Evolutionary conservation across 2,329 filamentous ascomycete genomes (phyloP), one percentile per base, ranked within the genome.

Genomic region (Alternaria arbusti): DNA sequence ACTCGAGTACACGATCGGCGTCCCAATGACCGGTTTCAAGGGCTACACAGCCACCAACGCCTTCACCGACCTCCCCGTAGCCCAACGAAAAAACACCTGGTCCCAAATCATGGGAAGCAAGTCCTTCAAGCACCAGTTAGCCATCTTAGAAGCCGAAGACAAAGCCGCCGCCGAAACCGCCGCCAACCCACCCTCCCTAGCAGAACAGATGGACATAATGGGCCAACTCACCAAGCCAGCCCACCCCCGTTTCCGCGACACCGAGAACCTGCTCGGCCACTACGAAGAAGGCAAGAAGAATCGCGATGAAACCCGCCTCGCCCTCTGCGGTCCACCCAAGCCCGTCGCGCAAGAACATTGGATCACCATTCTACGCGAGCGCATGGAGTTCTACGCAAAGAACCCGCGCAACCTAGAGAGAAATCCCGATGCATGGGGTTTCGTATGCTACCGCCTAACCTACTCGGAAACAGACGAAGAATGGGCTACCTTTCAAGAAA

Each of bases 21-120:
- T 72, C 6, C 68, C 66, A 1, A 72, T 72, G 70, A 58, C 49
- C 8, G 68, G 67, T 4, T 72, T 70, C 61, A 68, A 51, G 17
- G 70, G 70, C 6, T 58, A 64, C 50, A 60, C 4, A 9, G 11
- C 59, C 10, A 59, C 54, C 5, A 47, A 20, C 22, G 47, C 23
- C 8, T 22, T 57, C 12, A 50, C 40, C 10, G 62, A 68, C 26
- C 43, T 68, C 3, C 43, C 66, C 0, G 12, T 66, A 8, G 15
- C 36, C 5, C 44, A 54, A 8, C 43, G 64, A 7, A 13, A 44
- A 17, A 26, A 63, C 17, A 45, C 32, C 5, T 68, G 64, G 49
- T 32, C n/a, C 5, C 61, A 63, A 28, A 26, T 65, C 12, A 47
- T 55, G 6, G 59, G 47, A 9, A 50, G 57, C 9, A 69, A 64